A percentile compares a stretch with the other conserved stretches of the same genome.
These are phyloP conservation scores for Nitzschia sp. DNA, from an alignment of 108 stramenopile genomes.

Conservation along the genomic window DNA sequence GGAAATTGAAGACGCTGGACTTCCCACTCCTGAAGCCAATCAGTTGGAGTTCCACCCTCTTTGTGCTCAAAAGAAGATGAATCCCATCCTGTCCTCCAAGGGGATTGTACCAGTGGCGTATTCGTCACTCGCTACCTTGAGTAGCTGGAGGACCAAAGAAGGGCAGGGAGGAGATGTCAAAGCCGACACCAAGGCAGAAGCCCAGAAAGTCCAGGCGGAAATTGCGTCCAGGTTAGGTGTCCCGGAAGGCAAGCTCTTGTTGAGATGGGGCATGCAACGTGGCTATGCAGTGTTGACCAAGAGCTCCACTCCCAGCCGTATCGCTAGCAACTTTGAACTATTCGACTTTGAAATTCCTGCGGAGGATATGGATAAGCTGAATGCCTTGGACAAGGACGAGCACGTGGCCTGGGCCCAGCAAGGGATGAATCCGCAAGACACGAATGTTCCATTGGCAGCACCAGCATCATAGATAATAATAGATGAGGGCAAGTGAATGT, in stretches of 20 bases:
- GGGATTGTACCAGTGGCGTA: neutral
- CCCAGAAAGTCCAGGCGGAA: neutral
- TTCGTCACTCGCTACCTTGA: conserved; percentile 3
- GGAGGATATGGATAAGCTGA: neutral
- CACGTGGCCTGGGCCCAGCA: neutral
- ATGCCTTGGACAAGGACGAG: conserved; percentile 5
- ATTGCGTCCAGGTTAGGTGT: neutral
- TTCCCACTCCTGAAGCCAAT: neutral
- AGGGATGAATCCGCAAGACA: neutral
- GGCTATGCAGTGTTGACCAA: conserved; percentile 1
- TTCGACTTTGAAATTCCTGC: conserved; percentile 1
- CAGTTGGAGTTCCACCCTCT: neutral
- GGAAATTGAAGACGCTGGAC: neutral
- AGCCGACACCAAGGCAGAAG: neutral
- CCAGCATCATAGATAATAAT: no score
- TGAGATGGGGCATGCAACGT: conserved; percentile 13
- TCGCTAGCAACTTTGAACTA: neutral
- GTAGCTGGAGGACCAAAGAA: neutral
- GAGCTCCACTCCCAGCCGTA: neutral
- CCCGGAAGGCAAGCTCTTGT: neutral
- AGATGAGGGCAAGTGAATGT: no score
- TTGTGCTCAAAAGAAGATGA: neutral
- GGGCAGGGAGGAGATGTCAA: neutral
- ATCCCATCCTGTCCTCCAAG: neutral
- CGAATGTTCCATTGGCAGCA: neutral